Percentiles rank a stretch among this genome's conserved stretches.
Conservation (phyloP, 345 rosid genomes). For the Cochlearia excelsa region DNA sequence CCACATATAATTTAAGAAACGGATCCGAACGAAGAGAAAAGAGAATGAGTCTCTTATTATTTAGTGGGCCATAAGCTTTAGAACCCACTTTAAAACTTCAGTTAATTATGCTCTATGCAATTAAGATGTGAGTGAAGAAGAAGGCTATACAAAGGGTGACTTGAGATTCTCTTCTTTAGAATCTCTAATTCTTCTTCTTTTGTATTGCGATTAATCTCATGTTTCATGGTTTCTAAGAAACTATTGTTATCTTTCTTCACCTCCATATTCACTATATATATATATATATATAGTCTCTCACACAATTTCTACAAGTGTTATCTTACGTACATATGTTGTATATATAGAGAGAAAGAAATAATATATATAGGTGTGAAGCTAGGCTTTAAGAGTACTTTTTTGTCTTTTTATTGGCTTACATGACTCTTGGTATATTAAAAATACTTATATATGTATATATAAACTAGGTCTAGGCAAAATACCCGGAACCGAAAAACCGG, state of each 20-base stretch:
- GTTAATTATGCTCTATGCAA: constrained; percentile 21
- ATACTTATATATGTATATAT: no score
- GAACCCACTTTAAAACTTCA: no score
- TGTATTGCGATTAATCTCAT: neutral
- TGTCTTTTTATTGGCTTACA: constrained; percentile 23
- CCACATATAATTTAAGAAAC: no score
- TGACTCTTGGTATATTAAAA: no score
- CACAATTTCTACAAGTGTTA: constrained; percentile 5
- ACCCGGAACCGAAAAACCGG: no score
- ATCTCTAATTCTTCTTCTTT: constrained; percentile 25
- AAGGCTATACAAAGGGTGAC: constrained; percentile 42
- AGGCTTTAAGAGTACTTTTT: constrained; percentile 26
- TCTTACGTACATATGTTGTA: no score
- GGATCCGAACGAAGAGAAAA: no score
- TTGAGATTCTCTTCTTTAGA: constrained; percentile 42
- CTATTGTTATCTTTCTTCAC: constrained; percentile 28
- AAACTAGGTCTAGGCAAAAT: constrained; percentile 22
- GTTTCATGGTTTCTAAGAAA: constrained; percentile 28
- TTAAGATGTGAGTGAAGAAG: constrained; percentile 40
- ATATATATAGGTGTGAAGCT: neutral
- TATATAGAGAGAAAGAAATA: no score
- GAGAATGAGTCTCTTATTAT: no score
- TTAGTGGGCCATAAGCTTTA: no score
- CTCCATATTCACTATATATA: constrained; percentile 26
- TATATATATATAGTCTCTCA: neutral